Evolutionary conservation across 2,329 filamentous ascomycete species (phyloP), one percentile per base, ranked within the genome.

Genomic region (Falciphora oryzae): DNA sequence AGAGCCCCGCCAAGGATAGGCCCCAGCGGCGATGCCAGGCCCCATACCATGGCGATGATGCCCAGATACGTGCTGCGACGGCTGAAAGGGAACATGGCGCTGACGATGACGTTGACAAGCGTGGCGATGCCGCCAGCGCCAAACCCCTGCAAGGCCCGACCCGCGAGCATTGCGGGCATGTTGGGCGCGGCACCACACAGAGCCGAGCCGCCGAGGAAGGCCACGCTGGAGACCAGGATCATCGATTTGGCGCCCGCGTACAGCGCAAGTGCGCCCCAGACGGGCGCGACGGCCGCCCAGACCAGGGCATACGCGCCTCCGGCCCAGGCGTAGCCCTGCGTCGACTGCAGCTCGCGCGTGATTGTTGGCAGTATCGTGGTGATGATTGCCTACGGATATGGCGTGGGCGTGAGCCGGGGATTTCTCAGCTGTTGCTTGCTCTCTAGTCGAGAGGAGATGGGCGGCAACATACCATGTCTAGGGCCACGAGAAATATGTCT

Each of bases 81-180:
- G 11, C 67, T 65, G 18, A 63, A 38, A 14, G 67, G 67, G 63
- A 69, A 70, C 50, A 69, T 62, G 68, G 87, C 85, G 59, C 82
- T 80, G 27, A 88, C 78, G 69, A 79, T 80, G 63, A 87, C 85
- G 70, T 87, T 86, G 66, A 84, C 83, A 4, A 87, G 76, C 25
- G 82, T 82, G n/a, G 84, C 75, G 66, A 85, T 79, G 13, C 85
- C 85, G 28, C 84, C 84, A 63, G 80, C 84, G 10, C 85, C 85
- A 5, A 81, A 72, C 13, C 85, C 85, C 72, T 87, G 85, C 58
- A 87, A 75, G 13, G 81, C 82, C 25, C 85, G 78, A 5, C 81
- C 81, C 28, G 77, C 83, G 64, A 87, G 82, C 65, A 87, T 75
- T 75, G 83, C 81, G 60, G 74, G 75, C 73, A 86, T 81, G 68